These are phyloP conservation scores for Flaveria ramosissima DNA, from an alignment of 129 eudicot genomes.

Conservation along the genomic window DNA sequence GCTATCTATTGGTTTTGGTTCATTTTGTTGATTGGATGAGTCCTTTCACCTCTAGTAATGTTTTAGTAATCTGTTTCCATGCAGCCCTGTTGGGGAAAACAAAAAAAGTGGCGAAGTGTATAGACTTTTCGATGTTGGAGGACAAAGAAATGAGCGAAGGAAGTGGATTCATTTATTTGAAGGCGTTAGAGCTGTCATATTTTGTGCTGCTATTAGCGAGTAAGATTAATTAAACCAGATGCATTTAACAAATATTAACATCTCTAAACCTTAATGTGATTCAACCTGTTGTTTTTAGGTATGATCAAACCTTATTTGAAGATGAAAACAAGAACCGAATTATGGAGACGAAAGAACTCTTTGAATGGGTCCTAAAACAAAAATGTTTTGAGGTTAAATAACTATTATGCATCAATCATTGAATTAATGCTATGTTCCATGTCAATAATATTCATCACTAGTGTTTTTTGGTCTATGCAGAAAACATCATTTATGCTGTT, in stretches of 20 bases:
- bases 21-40: background rate
- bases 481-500: conserved; percentile 96
- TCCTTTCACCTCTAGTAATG: background rate
- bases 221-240: conserved; percentile 34
- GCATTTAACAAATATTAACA: conserved; percentile 17
- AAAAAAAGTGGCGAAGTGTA: conserved; percentile 94
- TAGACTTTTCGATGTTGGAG: conserved; percentile 95
- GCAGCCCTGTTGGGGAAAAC: conserved; percentile 96
- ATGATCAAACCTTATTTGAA: conserved; percentile 88
- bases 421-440: background rate
- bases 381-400: conserved; percentile 81
- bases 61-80: conserved; percentile 28
- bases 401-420: background rate
- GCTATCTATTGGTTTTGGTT: no score
- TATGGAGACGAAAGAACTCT: conserved; percentile 90
- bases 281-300: conserved; percentile 50
- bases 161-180: conserved; percentile 99
- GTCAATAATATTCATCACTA: conserved; percentile 11
- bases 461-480: conserved; percentile 55
- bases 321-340: conserved; percentile 88
- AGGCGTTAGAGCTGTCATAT: conserved; percentile 93
- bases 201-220: conserved; percentile 99
- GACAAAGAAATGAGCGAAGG: conserved; percentile 95
- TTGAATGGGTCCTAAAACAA: conserved; percentile 96
- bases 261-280: background rate